Conservation (phyloP, 1,284 basidiomycete genomes). For the Hemileccinum hortonii region DNA sequence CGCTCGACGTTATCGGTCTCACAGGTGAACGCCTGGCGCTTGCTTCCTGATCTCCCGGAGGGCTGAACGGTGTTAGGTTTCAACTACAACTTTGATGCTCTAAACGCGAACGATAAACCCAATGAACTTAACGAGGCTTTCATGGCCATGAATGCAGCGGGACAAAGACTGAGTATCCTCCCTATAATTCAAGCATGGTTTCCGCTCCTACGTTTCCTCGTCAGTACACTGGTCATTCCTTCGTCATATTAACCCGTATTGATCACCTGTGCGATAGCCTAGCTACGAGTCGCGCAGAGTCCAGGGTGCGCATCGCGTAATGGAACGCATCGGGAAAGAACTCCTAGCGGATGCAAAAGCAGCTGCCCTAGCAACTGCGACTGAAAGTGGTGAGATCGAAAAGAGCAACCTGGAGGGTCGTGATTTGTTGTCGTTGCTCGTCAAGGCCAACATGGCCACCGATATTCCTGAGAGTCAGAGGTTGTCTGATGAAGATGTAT, state of each 20-base stretch:
- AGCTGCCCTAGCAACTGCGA: slow-evolving; percentile 18
- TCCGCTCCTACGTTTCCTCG: slow-evolving; percentile 44
- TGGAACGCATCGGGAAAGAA: slow-evolving; percentile 41
- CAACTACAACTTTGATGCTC: no score
- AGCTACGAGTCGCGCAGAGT: slow-evolving; percentile 2
- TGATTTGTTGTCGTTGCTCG: no score
- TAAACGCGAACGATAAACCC: no score
- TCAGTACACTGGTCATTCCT: slow-evolving; percentile 23
- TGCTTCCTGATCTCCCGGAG: no score
- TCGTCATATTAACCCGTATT: no score
- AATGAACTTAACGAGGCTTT: no score
- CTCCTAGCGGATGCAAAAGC: slow-evolving; percentile 49
- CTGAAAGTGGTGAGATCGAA: no score
- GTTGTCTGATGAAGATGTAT: no score
- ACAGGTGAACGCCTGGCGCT: slow-evolving; percentile 43
- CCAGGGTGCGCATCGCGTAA: slow-evolving; percentile 21
- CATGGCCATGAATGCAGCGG: slow-evolving; percentile 7
- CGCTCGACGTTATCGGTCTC: slow-evolving; percentile 36
- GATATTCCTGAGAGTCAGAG: no score
- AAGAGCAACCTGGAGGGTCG: no score
- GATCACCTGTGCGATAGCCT: slow-evolving; percentile 17
- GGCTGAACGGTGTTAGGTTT: no score
- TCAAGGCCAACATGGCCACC: no score
- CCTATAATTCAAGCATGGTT: slow-evolving; percentile 38
- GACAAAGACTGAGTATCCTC: slow-evolving; percentile 26